Percentiles rank a stretch among this genome's conserved stretches.
phyloP scores from a whole-genome alignment of 2,329 filamentous ascomycete genomes.

The Nigrospora oryzae region DNA sequence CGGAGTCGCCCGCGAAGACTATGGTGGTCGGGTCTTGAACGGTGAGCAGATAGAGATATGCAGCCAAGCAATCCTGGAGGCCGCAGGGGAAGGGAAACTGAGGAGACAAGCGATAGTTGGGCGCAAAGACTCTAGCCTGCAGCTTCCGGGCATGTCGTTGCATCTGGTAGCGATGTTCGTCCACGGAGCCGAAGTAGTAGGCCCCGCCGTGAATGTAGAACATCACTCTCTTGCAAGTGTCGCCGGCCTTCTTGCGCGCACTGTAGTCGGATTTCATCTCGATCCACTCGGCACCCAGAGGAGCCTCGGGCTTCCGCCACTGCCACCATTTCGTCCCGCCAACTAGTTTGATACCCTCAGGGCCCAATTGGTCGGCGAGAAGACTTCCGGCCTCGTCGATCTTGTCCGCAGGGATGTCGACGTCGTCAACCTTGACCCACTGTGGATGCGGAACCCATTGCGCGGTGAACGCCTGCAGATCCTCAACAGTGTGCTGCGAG shows the following conservation, averaged over 20 bases:
- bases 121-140: conserved; percentile 80
- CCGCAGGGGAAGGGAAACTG: conserved; percentile 96
- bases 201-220: conserved; percentile 91
- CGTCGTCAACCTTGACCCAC: conserved; percentile 74
- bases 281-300: conserved; percentile 84
- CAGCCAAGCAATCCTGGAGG: conserved; percentile 79
- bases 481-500: conserved; percentile 84
- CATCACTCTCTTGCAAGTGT: conserved; percentile 68
- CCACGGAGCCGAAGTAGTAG: conserved; percentile 92
- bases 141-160: conserved; percentile 92
- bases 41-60: conserved; percentile 76
- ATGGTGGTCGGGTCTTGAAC: conserved; percentile 74
- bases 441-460: conserved; percentile 87
- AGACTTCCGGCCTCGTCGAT: conserved; percentile 58
- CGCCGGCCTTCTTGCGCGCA: conserved; percentile 54
- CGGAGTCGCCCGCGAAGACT: conserved; percentile 83
- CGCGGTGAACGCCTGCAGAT: conserved; percentile 81
- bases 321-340: conserved; percentile 86
- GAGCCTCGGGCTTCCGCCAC: conserved; percentile 62
- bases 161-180: conserved; percentile 97
- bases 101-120: conserved; percentile 78
- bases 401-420: conserved; percentile 55
- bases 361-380: conserved; percentile 67
- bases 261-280: conserved; percentile 83
- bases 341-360: conserved; percentile 62